Percentiles rank a stretch among this genome's conserved stretches.
Evolutionary conservation across 208 protist genomes (phyloP).

Genomic region (Leishmania tarentolae): DNA sequence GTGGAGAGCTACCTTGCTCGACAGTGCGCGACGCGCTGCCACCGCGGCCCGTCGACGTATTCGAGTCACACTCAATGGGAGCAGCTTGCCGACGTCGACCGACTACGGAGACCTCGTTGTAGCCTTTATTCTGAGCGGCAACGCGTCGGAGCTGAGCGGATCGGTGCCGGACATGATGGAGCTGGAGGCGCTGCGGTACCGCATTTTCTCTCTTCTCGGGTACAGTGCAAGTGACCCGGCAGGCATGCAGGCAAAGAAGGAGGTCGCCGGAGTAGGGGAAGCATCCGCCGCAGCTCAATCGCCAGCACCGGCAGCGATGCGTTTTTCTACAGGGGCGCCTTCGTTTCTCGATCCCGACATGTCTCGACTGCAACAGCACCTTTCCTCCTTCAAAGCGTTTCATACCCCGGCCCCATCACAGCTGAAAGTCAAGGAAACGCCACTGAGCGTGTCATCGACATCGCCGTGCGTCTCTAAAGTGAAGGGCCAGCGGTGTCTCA

Average conservation of each 20-base stretch:
- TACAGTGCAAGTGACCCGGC: conserved; percentile 46
- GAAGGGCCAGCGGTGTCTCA: conserved; percentile 12
- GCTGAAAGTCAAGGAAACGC: neutral
- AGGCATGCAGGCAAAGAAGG: conserved; percentile 33
- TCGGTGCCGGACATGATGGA: conserved; percentile 75
- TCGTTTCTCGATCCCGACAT: conserved; percentile 4
- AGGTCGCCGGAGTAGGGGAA: neutral
- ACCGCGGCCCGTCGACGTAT: conserved; percentile 17
- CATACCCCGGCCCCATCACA: conserved; percentile 1
- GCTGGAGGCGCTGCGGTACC: conserved; percentile 78
- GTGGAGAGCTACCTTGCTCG: conserved; percentile 24
- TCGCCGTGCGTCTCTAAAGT: conserved; percentile 10
- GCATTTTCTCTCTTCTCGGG: conserved; percentile 72
- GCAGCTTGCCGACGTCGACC: conserved; percentile 29
- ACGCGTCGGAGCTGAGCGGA: conserved; percentile 51
- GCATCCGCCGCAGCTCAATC: conserved; percentile 4
- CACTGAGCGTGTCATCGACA: neutral
- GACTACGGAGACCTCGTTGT: conserved; percentile 85
- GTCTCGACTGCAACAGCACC: conserved; percentile 10
- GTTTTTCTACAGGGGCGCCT: neutral
- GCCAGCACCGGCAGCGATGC: neutral
- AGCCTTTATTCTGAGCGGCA: conserved; percentile 64
- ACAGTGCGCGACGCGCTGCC: conserved; percentile 24
- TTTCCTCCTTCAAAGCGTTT: conserved; percentile 18
- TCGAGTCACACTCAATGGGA: conserved; percentile 30